Evolutionary conservation across 164 flowering plant species (phyloP).

Genomic region (Saururus chinensis): DNA sequence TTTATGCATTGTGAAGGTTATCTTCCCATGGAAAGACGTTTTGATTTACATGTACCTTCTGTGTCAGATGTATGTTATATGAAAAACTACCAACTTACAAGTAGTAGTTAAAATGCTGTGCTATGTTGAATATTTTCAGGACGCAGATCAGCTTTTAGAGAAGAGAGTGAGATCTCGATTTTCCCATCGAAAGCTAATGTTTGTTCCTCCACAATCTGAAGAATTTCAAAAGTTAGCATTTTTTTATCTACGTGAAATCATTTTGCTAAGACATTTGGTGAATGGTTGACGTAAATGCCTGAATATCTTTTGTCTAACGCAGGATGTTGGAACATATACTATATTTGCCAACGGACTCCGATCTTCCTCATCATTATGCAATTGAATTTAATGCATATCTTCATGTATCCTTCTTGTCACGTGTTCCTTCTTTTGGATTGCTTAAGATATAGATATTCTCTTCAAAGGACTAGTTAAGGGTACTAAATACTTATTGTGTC

Average conservation of each 20-base stretch:
- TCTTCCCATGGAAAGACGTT: background rate
- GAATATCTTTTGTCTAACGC: constrained; percentile 11
- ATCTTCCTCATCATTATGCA: constrained; percentile 44
- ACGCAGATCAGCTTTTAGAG: constrained; percentile 96
- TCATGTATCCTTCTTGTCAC: constrained; percentile 46
- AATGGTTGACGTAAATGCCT: background rate
- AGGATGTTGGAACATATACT: constrained; percentile 65
- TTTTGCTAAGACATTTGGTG: background rate
- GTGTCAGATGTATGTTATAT: background rate
- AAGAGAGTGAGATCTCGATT: constrained; percentile 97
- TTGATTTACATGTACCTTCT: too few species aligned
- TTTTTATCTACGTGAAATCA: background rate
- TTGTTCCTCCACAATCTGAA: constrained; percentile 70
- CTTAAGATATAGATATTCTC: background rate
- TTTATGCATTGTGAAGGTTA: too few species aligned
- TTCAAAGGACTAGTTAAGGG: too few species aligned
- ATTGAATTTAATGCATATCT: constrained; percentile 54
- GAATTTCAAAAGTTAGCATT: constrained; percentile 47
- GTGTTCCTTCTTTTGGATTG: background rate
- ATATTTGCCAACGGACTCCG: constrained; percentile 53
- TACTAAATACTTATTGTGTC: too few species aligned
- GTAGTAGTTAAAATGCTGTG: background rate
- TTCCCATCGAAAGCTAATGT: constrained; percentile 90
- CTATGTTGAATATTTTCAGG: constrained; percentile 29
- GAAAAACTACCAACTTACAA: background rate